A percentile compares a stretch with the other conserved stretches of the same genome.
Evolutionary conservation across 192 early-diverging fungal species (phyloP).

Genomic region (Backusella macrospora): DNA sequence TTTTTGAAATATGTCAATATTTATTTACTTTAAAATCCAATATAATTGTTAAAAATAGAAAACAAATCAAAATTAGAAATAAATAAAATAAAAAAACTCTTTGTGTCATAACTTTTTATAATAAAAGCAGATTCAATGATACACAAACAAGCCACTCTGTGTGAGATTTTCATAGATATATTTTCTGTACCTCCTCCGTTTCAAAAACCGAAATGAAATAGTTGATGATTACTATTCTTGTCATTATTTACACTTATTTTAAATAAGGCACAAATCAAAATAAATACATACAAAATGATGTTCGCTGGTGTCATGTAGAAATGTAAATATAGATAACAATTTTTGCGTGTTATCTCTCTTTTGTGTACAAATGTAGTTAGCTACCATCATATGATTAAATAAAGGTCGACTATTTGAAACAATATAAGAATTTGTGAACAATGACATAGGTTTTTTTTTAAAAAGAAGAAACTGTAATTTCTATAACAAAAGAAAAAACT

Average conservation of each 20-base stretch:
- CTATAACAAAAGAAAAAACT: not conserved
- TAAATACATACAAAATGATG: not conserved
- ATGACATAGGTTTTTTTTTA: too few species aligned
- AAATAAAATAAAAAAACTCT: too few species aligned
- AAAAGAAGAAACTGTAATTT: not conserved
- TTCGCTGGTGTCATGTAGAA: not conserved
- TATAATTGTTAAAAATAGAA: too few species aligned
- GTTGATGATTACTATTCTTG: too few species aligned
- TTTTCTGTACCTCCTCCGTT: not conserved
- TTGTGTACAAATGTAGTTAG: not conserved
- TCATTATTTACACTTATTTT: not conserved
- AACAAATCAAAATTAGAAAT: too few species aligned
- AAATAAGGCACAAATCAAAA: constrained; percentile 7
- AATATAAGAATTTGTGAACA: not conserved
- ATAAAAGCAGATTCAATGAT: too few species aligned
- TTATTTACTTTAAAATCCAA: too few species aligned
- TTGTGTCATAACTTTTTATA: too few species aligned
- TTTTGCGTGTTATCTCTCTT: not conserved
- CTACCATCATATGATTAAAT: not conserved
- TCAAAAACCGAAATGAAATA: not conserved
- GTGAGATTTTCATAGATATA: not conserved
- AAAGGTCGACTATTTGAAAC: not conserved
- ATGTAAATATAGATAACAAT: not conserved
- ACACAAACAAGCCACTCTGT: too few species aligned
- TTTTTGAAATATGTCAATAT: too few species aligned